A percentile compares a stretch with the other conserved stretches of the same genome.
Evolutionary conservation across 2,329 filamentous ascomycete species (phyloP).

Genomic region (Claviceps digitariae): DNA sequence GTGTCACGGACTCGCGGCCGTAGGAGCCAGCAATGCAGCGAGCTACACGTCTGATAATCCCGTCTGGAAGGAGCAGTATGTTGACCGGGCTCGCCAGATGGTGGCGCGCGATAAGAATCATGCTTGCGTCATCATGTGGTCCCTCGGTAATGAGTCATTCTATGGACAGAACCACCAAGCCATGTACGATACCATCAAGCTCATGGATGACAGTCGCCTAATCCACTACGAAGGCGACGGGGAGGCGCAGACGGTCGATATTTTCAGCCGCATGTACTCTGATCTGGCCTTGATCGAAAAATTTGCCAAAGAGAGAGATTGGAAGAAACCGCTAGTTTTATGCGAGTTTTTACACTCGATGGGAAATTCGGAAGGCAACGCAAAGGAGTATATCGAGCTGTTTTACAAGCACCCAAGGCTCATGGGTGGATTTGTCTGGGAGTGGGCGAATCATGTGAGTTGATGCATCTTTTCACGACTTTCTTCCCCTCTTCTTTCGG

Average conservation of each 20-base stretch:
- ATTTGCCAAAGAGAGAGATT: constrained; percentile 26
- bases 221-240: constrained; percentile 55
- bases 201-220: constrained; percentile 40
- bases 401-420: constrained; percentile 38
- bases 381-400: constrained; percentile 53
- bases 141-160: constrained; percentile 58
- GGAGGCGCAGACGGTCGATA: constrained; percentile 43
- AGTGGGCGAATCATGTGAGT: constrained; percentile 43
- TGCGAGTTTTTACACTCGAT: constrained; percentile 49
- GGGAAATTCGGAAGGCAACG: constrained; percentile 56
- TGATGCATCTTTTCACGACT: neutral
- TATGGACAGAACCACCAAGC: constrained; percentile 53
- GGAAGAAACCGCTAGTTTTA: constrained; percentile 42
- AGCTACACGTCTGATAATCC: constrained; percentile 44
- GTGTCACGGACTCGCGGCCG: constrained; percentile 35
- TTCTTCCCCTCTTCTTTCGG: neutral
- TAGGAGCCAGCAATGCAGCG: constrained; percentile 22
- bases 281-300: constrained; percentile 30
- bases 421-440: constrained; percentile 55
- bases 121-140: constrained; percentile 56
- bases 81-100: constrained; percentile 52
- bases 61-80: constrained; percentile 48
- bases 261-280: constrained; percentile 54
- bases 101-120: constrained; percentile 48
- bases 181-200: constrained; percentile 52